Base-by-base conservation (phyloP, 768 basidiomycete genomes). In the Lentinus brumalis region DNA sequence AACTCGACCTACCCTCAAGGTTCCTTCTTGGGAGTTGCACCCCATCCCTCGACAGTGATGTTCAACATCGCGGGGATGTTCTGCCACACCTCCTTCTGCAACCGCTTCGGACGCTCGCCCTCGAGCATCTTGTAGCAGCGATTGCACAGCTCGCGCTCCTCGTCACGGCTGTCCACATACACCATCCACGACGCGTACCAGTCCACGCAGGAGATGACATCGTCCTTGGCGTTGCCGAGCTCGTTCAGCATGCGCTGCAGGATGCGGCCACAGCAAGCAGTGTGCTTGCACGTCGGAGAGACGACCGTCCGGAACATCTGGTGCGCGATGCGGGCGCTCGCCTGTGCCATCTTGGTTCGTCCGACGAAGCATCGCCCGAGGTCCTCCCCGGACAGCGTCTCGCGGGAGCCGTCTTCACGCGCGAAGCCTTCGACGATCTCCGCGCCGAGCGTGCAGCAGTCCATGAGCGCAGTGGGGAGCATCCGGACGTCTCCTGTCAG, bases 381-480 rank as follows among this genome's bases (percentile, higher is more conserved):
- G 53, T 67, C 66, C 21, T 64, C 66, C 10, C 56, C 21, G 2
- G 57, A 42, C 14, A 67, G 61, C 26, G 29, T 50, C 49, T 67
- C 66, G 35, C 41, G 44, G 8, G 51, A 39, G 18, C 66, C 62
- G 21, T 64, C 63, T 1, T 44, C 41, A 6, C 53, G 51, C 11
- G 30, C 12, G 35, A 58, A 31, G 0, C 66, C 66, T 49, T 51
- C 21, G 4, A 67, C 52, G 30, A 67, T 59, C 12, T 62, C 51
- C 1, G 53, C 53, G 21, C 62, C 56, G 31, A 65, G 56, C 11
- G 59, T 58, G 42, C 63, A 65, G 57, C 63, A 65, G 21, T 56
- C 45, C 53, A 65, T 62, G 50, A 67, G 61, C 21, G 61, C 66
- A n/a, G 53, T 32, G 35, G 66, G 66, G 35, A 67, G 61, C 4